A percentile compares a stretch with the other conserved stretches of the same genome.
Evolutionary conservation across 768 basidiomycete species (phyloP).

Genomic region (Termitomyces sp.): DNA sequence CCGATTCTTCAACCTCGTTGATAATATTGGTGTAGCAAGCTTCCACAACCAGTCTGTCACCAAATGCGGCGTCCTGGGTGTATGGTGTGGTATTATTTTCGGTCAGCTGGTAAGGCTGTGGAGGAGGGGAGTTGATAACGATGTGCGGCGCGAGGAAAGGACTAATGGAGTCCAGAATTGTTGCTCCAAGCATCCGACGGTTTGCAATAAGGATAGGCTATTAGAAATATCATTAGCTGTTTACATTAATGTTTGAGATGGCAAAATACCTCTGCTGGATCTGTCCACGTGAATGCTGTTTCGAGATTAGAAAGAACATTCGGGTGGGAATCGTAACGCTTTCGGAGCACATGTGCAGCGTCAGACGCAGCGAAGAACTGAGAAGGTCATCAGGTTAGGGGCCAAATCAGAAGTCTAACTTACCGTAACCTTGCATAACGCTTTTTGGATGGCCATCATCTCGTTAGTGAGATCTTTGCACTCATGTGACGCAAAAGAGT

Average conservation of each 20-base stretch:
- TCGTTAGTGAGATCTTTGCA: conserved; percentile 28
- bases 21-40: conserved; percentile 21
- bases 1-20: conserved; percentile 16
- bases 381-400: conserved; percentile 5
- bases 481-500: conserved; percentile 16
- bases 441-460: conserved; percentile 31
- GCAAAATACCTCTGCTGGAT: conserved; percentile 45
- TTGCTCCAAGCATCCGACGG: conserved; percentile 23
- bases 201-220: conserved; percentile 27
- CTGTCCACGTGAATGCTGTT: conserved; percentile 42
- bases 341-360: conserved; percentile 31
- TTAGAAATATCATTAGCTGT: background rate
- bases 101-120: conserved; percentile 35
- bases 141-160: conserved; percentile 45
- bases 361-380: conserved; percentile 40
- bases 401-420: conserved; percentile 15
- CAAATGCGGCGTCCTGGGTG: conserved; percentile 33
- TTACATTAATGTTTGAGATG: background rate
- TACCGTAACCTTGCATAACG: conserved; percentile 35
- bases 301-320: conserved; percentile 30
- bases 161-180: conserved; percentile 38
- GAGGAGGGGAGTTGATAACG: conserved; percentile 35
- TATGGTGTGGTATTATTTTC: conserved; percentile 31
- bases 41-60: conserved; percentile 29
- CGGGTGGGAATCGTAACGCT: conserved; percentile 32